Base-by-base conservation (phyloP, 768 basidiomycete species). In the Strobilomyces dryophilus region DNA sequence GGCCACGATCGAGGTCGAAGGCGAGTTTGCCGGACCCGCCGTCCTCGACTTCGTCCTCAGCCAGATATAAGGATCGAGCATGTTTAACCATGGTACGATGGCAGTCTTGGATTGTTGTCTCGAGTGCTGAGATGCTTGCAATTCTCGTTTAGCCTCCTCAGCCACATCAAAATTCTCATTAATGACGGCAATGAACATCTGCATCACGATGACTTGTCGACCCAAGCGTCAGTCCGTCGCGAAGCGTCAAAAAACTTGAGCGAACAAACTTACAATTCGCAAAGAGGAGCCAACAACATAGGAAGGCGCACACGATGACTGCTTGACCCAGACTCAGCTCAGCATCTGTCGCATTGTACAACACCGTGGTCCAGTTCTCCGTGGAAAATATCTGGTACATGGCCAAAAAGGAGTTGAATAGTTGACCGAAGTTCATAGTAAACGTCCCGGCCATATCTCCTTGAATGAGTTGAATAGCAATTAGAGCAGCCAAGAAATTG, bases 161-260 rank as follows among this genome's bases (percentile, higher is more conserved):
- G 92, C 92, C 6, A 97, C 83, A 21, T 85, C 78, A 61, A 98
- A 98, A 69, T 95, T 95, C 75, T 95, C 93, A 63, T 94, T 91
- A 76, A 97, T 93, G 42, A 95, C 93, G 32, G 95, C 95, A 62
- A 98, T 91, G 74, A 98, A 97, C 85, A 98, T 88, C 65, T 95
- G 93, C 45, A 95, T 68, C 9, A 95, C 78, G 61, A 95, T 91
- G 75, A 92, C 94, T 95, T 53, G 39, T 51, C 36, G 58, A 45
- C 26, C 26, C 51, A 44, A 40, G 14, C 34, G 44, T 61, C 35
- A 59, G 49, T 10, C 17, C 4, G 31, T 47, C 43, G 14, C 7
- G 3, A 17, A 17, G 39, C 9, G 8, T 41, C 26, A 12, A 18
- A 21, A 29, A 32, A 37, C 31, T 29, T 7, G 15, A 31, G 37